Evolutionary conservation across 805 yeast species (phyloP), one percentile per base, ranked within the genome.

Genomic region (Metschnikowia borealis): DNA sequence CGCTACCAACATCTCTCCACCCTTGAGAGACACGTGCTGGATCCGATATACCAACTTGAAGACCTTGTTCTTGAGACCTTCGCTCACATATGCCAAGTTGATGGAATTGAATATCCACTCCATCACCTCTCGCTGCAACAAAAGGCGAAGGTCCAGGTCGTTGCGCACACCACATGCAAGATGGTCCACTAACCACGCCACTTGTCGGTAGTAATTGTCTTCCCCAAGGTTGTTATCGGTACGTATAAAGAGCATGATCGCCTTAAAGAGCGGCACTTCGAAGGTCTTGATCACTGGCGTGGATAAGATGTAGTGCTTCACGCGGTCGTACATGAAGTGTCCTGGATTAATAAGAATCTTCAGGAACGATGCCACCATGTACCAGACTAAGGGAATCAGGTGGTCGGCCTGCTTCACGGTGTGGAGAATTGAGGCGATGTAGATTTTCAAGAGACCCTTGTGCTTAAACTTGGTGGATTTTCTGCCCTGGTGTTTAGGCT

Each of bases 261-360:
- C 47, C 34, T 65, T 68, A 60, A 67, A 76, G 39, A 80, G 58
- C 3, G 85, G 85, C 39, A 81, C 59, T 23, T 76, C 81, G 47
- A 57, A 61, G 5, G 61, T 47, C 52, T 68, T 68, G 43, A 78
- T 60, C 14, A 62, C 63, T 3, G 88, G 84, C 36, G 80, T 79
- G 4, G 80, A 68, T 35, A 89, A 68, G 10, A 90, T 73, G 77
- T 83, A 89, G 51, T 84, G 78, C 58, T 75, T 81, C 0, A 82
- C 80, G 56, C 81, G 81, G 54, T 90, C 96, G 64, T 85, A 87
- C 18, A 92, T 64, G 57, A 75, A 77, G 54, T 88, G 92, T 0
- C 83, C 81, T 0, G 97, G 96, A 53, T 84, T 81, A 5, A 74
- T 64, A 51, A 88, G 63, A 1, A 88, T 71, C 2, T 81, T 78